Base-by-base conservation (phyloP, 1,284 basidiomycete species). In the Nidula niveotomentosa region DNA sequence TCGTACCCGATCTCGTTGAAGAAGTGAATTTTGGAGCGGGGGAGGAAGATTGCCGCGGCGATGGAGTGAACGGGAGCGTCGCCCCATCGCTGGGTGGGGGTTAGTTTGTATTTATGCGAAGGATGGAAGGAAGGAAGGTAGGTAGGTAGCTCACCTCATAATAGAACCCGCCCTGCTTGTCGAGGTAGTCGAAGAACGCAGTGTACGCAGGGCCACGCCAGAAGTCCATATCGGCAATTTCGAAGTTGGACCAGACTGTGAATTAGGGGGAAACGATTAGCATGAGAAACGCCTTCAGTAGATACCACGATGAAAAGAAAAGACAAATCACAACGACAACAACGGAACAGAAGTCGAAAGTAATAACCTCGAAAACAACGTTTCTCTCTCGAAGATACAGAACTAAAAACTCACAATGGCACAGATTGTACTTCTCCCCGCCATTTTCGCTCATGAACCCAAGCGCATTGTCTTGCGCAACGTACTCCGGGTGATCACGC, bases 41-140 rank as follows among this genome's bases (percentile, higher is more conserved):
- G 73, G 9, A 80, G 76, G 69, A 91, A 86, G 33, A 91, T 72
- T 5, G 83, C 80, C 0, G 82, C 88, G 8, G 81, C 90, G 52
- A 93, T 89, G 47, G 83, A 85, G 67, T 93, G 90, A 1, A 93
- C 85, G 0, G 90, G 91, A 1, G 91, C 92, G 65, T 93, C 90
- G 43, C 90, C 90, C 88, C 87, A 89, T 41, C 86, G 77, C 78
- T 80, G 48, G 6, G 34, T 10, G 35, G 13, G 8, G 41, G 23
- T 17, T 13, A 15, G 12, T 35, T 33, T 7, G 12, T n/a, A n/a
- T 23, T 18, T 17, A 8, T 30, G 30, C 9, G 36, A 33, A 15
- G 7, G 44, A 39, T 23, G 30, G 36, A 33, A 15, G 7, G 44
- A 39, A 34, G 45, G 1, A 39, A 9, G 37, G 41, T 37, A 30